Percentiles rank a stretch among this genome's conserved stretches.
phyloP scores from a whole-genome alignment of 805 yeast species.

The Metschnikowia hibisci region DNA sequence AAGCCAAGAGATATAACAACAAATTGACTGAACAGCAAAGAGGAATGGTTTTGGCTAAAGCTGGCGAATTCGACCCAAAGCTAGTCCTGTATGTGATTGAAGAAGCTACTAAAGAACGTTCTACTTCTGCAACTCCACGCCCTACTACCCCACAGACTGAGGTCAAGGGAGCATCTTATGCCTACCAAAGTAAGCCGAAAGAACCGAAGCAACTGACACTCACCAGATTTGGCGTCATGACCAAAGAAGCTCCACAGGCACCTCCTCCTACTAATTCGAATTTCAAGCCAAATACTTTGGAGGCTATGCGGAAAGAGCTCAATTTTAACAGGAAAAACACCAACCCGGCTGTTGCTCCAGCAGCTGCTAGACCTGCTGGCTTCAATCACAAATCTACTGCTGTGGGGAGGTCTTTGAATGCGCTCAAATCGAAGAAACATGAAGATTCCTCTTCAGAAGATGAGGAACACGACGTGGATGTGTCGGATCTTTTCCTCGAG shows the following conservation, averaged over 20 bases:
- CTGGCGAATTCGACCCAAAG: conserved; percentile 49
- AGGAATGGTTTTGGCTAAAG: conserved; percentile 56
- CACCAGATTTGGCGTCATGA: conserved; percentile 32
- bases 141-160: conserved; percentile 7
- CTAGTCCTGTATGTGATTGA: conserved; percentile 49
- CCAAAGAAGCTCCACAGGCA: conserved; percentile 31
- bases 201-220: conserved; percentile 35
- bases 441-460: conserved; percentile 31
- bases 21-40: conserved; percentile 67
- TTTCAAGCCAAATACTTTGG: conserved; percentile 30
- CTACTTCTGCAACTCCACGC: conserved; percentile 22
- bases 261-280: conserved; percentile 30
- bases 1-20: conserved; percentile 64
- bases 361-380: conserved; percentile 53
- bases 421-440: conserved; percentile 26
- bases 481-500: conserved; percentile 40
- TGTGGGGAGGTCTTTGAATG: conserved; percentile 38
- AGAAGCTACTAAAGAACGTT: conserved; percentile 25
- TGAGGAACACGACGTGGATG: conserved; percentile 34
- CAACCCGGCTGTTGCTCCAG: conserved; percentile 31
- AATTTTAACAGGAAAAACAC: conserved; percentile 19
- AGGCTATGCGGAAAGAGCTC: conserved; percentile 32
- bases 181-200: conserved; percentile 21
- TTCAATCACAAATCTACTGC: conserved; percentile 36
- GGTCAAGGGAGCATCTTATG: conserved; percentile 3